Percentiles rank a stretch among this genome's conserved stretches.
These are phyloP conservation scores for Nitzschia palea DNA, from an alignment of 108 stramenopile species.

Conservation along the genomic window DNA sequence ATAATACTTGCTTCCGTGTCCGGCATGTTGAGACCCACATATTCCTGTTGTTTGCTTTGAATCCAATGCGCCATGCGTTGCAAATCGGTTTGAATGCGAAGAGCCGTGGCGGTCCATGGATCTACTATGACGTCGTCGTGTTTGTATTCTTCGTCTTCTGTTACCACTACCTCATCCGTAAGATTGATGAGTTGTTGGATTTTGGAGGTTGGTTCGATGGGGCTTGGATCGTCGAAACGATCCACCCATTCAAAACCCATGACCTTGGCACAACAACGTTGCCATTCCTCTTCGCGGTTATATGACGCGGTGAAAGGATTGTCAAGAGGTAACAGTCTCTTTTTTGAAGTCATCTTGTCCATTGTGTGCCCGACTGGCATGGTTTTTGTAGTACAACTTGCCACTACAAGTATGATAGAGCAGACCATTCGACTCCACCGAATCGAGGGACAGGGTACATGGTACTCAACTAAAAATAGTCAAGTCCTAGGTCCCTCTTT, in stretches of 20 bases:
- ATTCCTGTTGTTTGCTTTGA: conserved; percentile 36
- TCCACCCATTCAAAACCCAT: conserved; percentile 46
- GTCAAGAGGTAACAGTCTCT: neutral
- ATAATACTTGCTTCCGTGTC: conserved; percentile 73
- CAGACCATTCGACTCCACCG: no score
- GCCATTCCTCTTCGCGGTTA: conserved; percentile 37
- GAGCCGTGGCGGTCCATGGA: conserved; percentile 50
- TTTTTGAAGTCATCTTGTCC: neutral
- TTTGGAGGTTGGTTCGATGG: neutral
- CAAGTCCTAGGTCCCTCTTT: no score
- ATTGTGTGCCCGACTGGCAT: no score
- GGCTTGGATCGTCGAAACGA: conserved; percentile 7
- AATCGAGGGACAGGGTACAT: no score
- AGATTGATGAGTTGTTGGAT: conserved; percentile 28
- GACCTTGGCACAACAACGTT: conserved; percentile 29
- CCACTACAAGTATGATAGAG: no score
- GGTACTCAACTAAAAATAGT: no score
- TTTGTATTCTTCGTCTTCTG: neutral
- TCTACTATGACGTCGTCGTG: conserved; percentile 11
- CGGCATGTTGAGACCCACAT: conserved; percentile 45
- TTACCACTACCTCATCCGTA: neutral
- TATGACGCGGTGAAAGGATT: conserved; percentile 23
- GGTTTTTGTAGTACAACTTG: no score
- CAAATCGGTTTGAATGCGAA: conserved; percentile 45
- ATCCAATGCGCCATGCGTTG: conserved; percentile 49